Base-by-base conservation (phyloP, 371 early-diverging fungal genomes). In the Actinomucor elegans region DNA sequence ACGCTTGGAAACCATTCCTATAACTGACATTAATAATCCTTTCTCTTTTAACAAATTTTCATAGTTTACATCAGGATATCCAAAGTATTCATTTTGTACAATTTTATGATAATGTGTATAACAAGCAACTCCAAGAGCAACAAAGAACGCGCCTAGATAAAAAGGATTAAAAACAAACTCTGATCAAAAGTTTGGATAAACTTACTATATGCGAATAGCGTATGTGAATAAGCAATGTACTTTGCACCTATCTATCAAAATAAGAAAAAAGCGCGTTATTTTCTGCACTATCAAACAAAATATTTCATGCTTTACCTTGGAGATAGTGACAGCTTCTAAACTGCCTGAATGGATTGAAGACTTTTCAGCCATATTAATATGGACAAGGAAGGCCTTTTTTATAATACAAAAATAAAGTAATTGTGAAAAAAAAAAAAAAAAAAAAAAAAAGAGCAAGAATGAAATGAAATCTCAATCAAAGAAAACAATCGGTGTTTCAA, bases 1-100 rank as follows among this genome's bases (percentile, higher is more conserved):
- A 92, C 90, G 56, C 90, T 90, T 34, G 92, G 92, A 42, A 90
- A 89, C 91, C 89, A 88, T 77, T 92, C 89, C 79, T 90, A 66
- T 11, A 36, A 24, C 12, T 17, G 18, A 56, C 12, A 26, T 11
- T 31, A 18, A n/a, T 17, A 28, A 14, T 29, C 9, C 5, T n/a
- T 23, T 48, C 5, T 41, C 5, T 11, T 29, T 23, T 17, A 17
- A 15, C 9, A 21, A 24, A 6, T 27, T n/a, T 24, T 23, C 31
- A 38, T 33, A 24, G 20, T 64, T 55, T 78, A 85, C 85, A 48
- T 83, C 81, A 2, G 92, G 92, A 55, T 90, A 92, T 2, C 89
- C 89, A 60, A 75, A 88, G 58, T 83, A 75, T 66, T 88, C 85
- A 55, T 90, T 92, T 52, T 80, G 78, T 42, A 92, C 90, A 55